phyloP scores from a whole-genome alignment of 495 filamentous ascomycete species.

The Thozetella sp. region DNA sequence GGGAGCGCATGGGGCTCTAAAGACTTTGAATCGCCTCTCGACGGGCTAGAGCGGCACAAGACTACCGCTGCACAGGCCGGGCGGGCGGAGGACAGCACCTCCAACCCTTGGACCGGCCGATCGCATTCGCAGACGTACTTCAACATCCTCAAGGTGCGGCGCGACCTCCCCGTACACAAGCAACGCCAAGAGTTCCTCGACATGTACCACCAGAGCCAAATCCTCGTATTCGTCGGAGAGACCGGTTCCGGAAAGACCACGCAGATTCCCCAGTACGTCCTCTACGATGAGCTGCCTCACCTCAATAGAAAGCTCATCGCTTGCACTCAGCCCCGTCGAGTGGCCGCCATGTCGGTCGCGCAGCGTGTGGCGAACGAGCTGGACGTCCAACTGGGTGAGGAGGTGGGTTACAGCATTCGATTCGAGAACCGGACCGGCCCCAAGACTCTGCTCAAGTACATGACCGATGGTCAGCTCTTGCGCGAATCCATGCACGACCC shows the following conservation, averaged over 20 bases:
- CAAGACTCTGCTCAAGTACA: constrained; percentile 96
- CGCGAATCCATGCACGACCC: constrained; percentile 98
- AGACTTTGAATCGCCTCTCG: constrained; percentile 53
- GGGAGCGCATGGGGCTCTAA: constrained; percentile 17
- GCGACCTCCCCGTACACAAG: constrained; percentile 85
- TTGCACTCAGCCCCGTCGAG: constrained; percentile 97
- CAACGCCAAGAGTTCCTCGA: constrained; percentile 94
- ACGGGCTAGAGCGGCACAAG: constrained; percentile 71
- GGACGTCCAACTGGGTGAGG: constrained; percentile 91
- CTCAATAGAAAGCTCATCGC: constrained; percentile 83
- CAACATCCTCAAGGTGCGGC: constrained; percentile 78
- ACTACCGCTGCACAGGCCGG: constrained; percentile 78
- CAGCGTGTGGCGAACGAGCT: constrained; percentile 97
- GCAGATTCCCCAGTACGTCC: constrained; percentile 97
- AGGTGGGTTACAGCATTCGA: constrained; percentile 98
- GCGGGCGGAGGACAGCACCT: constrained; percentile 76
- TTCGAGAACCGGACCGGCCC: constrained; percentile 94
- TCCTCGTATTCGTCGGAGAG: constrained; percentile 98
- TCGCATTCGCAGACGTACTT: constrained; percentile 84
- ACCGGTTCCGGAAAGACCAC: constrained; percentile 99
- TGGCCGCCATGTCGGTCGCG: constrained; percentile 98
- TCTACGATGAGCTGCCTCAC: constrained; percentile 95
- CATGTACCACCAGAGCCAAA: constrained; percentile 89
- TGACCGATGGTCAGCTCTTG: constrained; percentile 99
- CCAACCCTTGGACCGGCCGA: constrained; percentile 81